These are phyloP conservation scores for Drechslerella stenobrocha DNA, from an alignment of 2,329 filamentous ascomycete species.

Conservation along the genomic window DNA sequence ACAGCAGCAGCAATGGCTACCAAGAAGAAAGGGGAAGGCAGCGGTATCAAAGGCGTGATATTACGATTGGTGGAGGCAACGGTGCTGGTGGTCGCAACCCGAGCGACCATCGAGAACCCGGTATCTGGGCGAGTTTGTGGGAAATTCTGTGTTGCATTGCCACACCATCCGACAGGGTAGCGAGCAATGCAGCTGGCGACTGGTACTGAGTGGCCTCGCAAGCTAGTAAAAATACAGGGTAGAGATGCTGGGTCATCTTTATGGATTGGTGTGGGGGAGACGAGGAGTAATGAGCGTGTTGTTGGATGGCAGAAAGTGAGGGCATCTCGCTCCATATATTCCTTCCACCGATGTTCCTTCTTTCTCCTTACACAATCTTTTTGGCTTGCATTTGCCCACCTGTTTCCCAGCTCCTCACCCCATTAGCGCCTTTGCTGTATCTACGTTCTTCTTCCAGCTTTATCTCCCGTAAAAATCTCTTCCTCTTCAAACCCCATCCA, in stretches of 20 bases:
- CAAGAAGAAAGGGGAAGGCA: slow-evolving; percentile 17
- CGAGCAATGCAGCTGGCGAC: neutral
- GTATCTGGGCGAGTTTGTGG: slow-evolving; percentile 23
- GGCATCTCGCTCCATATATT: neutral
- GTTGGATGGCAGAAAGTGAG: neutral
- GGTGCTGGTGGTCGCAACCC: neutral
- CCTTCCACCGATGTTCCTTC: too few relatives aligned
- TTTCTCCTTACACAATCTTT: slow-evolving; percentile 13
- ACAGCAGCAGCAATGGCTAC: too few relatives aligned
- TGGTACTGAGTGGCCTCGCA: too few relatives aligned
- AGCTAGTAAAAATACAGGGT: too few relatives aligned
- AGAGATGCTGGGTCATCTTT: neutral
- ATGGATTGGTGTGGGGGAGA: neutral
- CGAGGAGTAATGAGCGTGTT: neutral
- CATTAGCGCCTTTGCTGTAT: slow-evolving; percentile 15
- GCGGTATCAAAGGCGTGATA: slow-evolving; percentile 9
- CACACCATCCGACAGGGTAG: slow-evolving; percentile 2
- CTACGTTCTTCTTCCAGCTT: slow-evolving; percentile 53
- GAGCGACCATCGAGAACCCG: slow-evolving; percentile 4
- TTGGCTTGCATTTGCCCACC: slow-evolving; percentile 6
- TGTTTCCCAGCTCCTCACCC: slow-evolving; percentile 13
- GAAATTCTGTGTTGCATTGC: slow-evolving; percentile 28
- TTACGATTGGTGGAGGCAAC: neutral
- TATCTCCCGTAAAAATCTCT: slow-evolving; percentile 56
- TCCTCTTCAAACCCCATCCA: slow-evolving; percentile 75